Base-by-base conservation (phyloP, 176 grass and related monocot species). In the Triticum urartu region DNA sequence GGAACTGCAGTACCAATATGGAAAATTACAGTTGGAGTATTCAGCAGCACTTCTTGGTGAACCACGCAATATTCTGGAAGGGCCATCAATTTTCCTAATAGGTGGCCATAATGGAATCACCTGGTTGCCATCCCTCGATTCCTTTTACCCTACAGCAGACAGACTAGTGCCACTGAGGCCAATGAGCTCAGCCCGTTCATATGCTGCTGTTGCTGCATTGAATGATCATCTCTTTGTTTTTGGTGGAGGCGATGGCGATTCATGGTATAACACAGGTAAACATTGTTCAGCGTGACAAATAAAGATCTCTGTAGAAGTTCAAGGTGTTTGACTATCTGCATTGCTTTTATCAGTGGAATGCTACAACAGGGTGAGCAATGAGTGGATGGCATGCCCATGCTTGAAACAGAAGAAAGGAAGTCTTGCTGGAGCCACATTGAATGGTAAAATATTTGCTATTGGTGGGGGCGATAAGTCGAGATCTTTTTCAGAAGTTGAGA, bases 371-470 rank as follows among this genome's bases (percentile, higher is more conserved):
- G 79, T 60, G 22, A 73, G 48, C 22, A 88, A 94, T 75, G 67
- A 89, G 11, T 98, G 96, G 93, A 86, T 79, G 14, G 17, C 36
- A 52, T 94, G 90, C 86, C 93, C 93, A 22, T 38, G 76, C 54
- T 86, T 98, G 86, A 94, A 83, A 67, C 85, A 78, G 63, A 47
- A 68, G 30, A 98, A 95, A 87, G 96, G 91, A 79, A 88, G 90
- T 85, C 90, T 95, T 83, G 91, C 88, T 82, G 92, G 93, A 88
- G 81, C 83, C 85, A 88, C 86, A 15, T 74, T 94, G 40, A 88
- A 91, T 72, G 82, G 72, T 26, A 98, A 91, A 88, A 94, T 98
- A 91, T 98, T 84, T 86, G 86, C 91, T 81, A 95, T 98, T 84
- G 96, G 93, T 35, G 96, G 96, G n/a, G 96, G 96, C 47, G 79